phyloP scores from a whole-genome alignment of 208 protist species.

The Leishmania lainsoni region DNA sequence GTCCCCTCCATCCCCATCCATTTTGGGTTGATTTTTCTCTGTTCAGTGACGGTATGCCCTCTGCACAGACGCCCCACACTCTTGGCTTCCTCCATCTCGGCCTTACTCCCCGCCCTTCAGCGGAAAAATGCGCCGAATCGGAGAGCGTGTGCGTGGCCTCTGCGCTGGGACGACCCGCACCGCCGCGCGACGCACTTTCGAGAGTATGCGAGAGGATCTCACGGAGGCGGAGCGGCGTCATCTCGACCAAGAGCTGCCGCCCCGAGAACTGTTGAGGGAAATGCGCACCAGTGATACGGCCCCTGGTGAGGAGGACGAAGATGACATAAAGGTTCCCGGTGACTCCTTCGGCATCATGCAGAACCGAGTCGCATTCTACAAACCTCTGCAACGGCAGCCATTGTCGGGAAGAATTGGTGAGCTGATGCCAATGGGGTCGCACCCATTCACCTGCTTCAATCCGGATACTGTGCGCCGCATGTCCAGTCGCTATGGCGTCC shows the following conservation, averaged over 20 bases:
- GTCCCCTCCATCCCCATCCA: neutral
- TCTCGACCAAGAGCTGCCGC: slow-evolving; percentile 75
- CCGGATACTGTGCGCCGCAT: slow-evolving; percentile 55
- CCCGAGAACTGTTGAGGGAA: slow-evolving; percentile 61
- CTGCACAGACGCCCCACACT: neutral
- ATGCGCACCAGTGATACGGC: slow-evolving; percentile 42
- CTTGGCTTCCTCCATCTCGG: neutral
- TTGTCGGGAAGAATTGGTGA: slow-evolving; percentile 47
- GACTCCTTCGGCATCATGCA: slow-evolving; percentile 91
- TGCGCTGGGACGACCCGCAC: neutral
- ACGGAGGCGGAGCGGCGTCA: slow-evolving; percentile 65
- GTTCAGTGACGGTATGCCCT: neutral
- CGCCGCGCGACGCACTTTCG: slow-evolving; percentile 2
- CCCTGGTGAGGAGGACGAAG: slow-evolving; percentile 47
- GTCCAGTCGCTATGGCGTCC: slow-evolving; percentile 63
- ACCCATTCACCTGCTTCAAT: slow-evolving; percentile 68
- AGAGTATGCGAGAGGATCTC: slow-evolving; percentile 24
- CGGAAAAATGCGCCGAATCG: neutral
- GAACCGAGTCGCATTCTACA: slow-evolving; percentile 81
- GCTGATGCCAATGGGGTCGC: slow-evolving; percentile 62
- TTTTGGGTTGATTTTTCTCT: neutral
- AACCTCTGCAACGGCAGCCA: slow-evolving; percentile 56
- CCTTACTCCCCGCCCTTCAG: neutral
- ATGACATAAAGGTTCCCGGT: slow-evolving; percentile 65
- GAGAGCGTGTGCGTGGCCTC: neutral